A percentile compares a stretch with the other conserved stretches of the same genome.
Evolutionary conservation across 2,329 filamentous ascomycete species (phyloP).

Genomic region (Diaporthe sp.): DNA sequence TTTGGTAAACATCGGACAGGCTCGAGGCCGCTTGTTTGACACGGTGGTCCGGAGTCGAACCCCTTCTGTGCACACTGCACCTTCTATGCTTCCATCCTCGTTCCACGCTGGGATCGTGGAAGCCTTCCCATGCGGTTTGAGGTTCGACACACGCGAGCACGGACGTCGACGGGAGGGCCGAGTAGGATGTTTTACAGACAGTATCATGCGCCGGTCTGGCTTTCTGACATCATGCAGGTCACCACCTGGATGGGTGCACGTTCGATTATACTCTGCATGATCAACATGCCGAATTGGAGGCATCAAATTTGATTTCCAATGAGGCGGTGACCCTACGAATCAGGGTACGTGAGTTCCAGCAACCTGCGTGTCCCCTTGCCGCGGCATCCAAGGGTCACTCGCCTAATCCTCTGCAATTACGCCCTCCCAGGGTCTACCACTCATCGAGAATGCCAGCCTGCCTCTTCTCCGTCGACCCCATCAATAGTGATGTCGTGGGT

Average conservation of each 20-base stretch:
- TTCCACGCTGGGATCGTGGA: slow-evolving; percentile 47
- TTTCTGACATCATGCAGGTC: slow-evolving; percentile 30
- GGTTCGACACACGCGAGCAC: slow-evolving; percentile 32
- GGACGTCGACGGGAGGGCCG: slow-evolving; percentile 24
- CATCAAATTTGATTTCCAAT: slow-evolving; percentile 8
- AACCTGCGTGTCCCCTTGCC: slow-evolving; percentile 25
- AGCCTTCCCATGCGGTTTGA: slow-evolving; percentile 36
- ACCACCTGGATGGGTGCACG: slow-evolving; percentile 11
- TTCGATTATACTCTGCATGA: slow-evolving; percentile 26
- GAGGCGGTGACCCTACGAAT: slow-evolving; percentile 25
- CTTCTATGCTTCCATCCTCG: slow-evolving; percentile 34
- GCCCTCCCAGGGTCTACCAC: slow-evolving; percentile 15
- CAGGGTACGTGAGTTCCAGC: neutral
- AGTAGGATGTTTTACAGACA: slow-evolving; percentile 31
- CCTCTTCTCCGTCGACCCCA: slow-evolving; percentile 7
- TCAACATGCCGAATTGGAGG: slow-evolving; percentile 10
- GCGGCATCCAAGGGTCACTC: slow-evolving; percentile 26
- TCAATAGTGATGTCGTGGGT: slow-evolving; percentile 11
- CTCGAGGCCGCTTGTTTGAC: slow-evolving; percentile 16
- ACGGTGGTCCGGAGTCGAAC: neutral
- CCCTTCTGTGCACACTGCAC: slow-evolving; percentile 26
- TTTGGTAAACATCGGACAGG: slow-evolving; percentile 22
- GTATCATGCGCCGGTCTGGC: slow-evolving; percentile 21
- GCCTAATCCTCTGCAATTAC: slow-evolving; percentile 32
- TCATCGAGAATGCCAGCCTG: slow-evolving; percentile 16